Conservation (phyloP, 2,329 filamentous ascomycete genomes). For the Penicillium sp. region DNA sequence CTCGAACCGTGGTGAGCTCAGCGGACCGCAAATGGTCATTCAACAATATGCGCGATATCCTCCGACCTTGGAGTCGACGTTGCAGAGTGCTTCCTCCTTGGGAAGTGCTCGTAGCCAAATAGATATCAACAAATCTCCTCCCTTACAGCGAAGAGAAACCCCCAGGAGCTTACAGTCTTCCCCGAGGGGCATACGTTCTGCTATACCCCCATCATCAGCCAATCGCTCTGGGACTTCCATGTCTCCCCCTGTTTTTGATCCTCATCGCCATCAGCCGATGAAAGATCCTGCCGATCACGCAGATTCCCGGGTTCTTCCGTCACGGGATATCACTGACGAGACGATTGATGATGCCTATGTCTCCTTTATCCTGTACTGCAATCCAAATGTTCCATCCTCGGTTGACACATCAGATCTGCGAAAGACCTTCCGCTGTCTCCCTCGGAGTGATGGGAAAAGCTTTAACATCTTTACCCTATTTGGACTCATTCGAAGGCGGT, state of each 20-base stretch:
- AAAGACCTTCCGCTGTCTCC: conserved; percentile 73
- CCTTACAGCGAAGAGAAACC: conserved; percentile 38
- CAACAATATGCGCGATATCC: conserved; percentile 43
- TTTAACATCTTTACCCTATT: conserved; percentile 78
- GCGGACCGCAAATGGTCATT: conserved; percentile 31
- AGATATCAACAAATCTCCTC: conserved; percentile 35
- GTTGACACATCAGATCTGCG: conserved; percentile 69
- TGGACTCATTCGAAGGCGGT: conserved; percentile 73
- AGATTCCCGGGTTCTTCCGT: conserved; percentile 59
- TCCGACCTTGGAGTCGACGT: conserved; percentile 32
- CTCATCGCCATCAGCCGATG: conserved; percentile 28
- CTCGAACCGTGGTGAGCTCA: conserved; percentile 26
- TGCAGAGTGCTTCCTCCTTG: conserved; percentile 39
- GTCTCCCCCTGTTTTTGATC: conserved; percentile 40
- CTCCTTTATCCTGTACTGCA: conserved; percentile 84
- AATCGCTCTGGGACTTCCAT: conserved; percentile 39
- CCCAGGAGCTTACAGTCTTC: conserved; percentile 41
- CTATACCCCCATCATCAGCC: conserved; percentile 25
- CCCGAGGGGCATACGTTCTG: conserved; percentile 33
- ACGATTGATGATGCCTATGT: conserved; percentile 81
- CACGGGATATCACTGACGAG: conserved; percentile 64
- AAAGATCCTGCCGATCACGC: conserved; percentile 39
- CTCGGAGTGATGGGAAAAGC: conserved; percentile 81
- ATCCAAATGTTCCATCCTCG: conserved; percentile 71
- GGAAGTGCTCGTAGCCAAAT: conserved; percentile 35